phyloP scores from a whole-genome alignment of 2,329 filamentous ascomycete genomes.

The Cercospora zeae-maydis region DNA sequence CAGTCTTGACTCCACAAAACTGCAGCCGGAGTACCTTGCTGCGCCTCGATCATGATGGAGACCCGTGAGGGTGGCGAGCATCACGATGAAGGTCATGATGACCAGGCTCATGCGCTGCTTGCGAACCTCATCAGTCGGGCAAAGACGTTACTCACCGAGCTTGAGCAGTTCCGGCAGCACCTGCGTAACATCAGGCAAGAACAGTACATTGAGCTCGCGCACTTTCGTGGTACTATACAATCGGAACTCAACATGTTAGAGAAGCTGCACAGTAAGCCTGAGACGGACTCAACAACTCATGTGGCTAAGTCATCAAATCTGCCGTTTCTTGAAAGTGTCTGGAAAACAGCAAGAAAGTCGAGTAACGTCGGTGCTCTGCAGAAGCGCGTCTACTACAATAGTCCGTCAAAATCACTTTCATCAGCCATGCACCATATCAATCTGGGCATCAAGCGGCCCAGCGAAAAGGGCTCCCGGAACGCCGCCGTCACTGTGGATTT shows the following conservation, averaged over 20 bases:
- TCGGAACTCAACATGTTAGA: constrained; percentile 36
- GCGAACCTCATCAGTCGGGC: constrained; percentile 39
- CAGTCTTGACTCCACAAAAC: background rate
- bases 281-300: constrained; percentile 42
- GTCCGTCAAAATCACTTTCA: constrained; percentile 23
- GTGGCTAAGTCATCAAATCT: constrained; percentile 63
- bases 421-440: constrained; percentile 28
- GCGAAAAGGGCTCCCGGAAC: constrained; percentile 23
- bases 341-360: constrained; percentile 59
- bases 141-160: constrained; percentile 39
- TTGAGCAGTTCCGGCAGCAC: constrained; percentile 41
- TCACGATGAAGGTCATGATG: background rate
- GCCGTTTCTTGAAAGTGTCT: constrained; percentile 61
- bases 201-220: constrained; percentile 36
- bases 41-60: constrained; percentile 1
- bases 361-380: constrained; percentile 56
- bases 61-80: background rate
- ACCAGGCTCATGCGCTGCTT: constrained; percentile 12
- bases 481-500: constrained; percentile 55
- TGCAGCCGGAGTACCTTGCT: background rate
- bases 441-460: constrained; percentile 28
- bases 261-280: constrained; percentile 28
- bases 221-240: constrained; percentile 36
- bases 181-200: constrained; percentile 37
- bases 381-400: constrained; percentile 51